A percentile compares a stretch with the other conserved stretches of the same genome.
Conservation (phyloP, 768 basidiomycete species). For the Postia placenta region DNA sequence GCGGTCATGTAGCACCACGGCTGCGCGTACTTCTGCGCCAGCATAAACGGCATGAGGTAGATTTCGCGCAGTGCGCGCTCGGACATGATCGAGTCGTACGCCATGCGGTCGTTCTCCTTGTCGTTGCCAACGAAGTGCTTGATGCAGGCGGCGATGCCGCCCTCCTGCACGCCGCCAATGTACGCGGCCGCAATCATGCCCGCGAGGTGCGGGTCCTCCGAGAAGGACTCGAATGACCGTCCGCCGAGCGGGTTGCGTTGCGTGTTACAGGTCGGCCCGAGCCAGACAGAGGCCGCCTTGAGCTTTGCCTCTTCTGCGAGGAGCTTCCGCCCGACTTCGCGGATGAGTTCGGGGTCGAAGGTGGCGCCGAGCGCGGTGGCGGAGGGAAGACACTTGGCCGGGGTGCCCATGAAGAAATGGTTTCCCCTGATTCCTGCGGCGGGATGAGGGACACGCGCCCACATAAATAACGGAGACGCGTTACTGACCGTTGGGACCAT, state of each 20-base stretch:
- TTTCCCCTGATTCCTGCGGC: constrained; percentile 55
- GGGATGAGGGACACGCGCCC: neutral
- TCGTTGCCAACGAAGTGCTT: constrained; percentile 85
- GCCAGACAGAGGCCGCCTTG: constrained; percentile 58
- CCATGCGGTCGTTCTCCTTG: constrained; percentile 73
- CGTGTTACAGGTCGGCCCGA: constrained; percentile 82
- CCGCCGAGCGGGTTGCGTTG: constrained; percentile 75
- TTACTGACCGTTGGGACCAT: constrained; percentile 68
- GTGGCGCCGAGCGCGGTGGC: constrained; percentile 74
- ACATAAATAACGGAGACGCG: neutral
- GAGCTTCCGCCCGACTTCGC: constrained; percentile 55
- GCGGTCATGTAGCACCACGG: constrained; percentile 59
- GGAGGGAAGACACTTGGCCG: constrained; percentile 74
- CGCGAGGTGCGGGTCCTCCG: constrained; percentile 72
- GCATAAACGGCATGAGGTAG: constrained; percentile 59
- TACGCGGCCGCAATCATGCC: constrained; percentile 68
- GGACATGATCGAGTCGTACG: constrained; percentile 45
- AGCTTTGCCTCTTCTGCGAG: constrained; percentile 70
- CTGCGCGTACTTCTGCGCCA: constrained; percentile 42
- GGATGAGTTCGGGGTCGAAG: constrained; percentile 61
- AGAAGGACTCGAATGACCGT: constrained; percentile 63
- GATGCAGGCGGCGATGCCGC: constrained; percentile 72
- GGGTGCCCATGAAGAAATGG: constrained; percentile 77
- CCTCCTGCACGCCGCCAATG: constrained; percentile 68
- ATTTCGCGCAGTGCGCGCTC: constrained; percentile 52